phyloP scores from a whole-genome alignment of 345 rosid genomes.

The Raphanus sativus region DNA sequence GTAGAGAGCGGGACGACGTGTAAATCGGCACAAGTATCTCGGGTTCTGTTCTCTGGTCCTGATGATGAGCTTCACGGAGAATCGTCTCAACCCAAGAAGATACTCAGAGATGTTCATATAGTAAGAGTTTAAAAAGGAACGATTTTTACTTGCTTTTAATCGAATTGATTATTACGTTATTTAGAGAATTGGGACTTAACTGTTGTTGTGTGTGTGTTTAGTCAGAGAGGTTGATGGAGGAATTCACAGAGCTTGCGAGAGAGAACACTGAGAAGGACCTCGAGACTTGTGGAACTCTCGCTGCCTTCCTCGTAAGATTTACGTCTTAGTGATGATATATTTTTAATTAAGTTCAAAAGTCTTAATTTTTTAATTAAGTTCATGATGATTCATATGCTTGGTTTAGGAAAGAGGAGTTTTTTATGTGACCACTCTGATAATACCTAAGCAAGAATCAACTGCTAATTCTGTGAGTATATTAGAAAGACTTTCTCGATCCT shows the following conservation, averaged over 20 bases:
- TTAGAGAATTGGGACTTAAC: not conserved
- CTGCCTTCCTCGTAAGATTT: constrained; percentile 72
- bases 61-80: constrained; percentile 38
- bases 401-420: constrained; percentile 65
- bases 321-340: constrained; percentile 1
- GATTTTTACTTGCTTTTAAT: not conserved
- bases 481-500: constrained; percentile 21
- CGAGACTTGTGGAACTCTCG: constrained; percentile 89
- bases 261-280: constrained; percentile 84
- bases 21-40: constrained; percentile 51
- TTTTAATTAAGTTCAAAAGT: not conserved
- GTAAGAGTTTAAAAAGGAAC: constrained; percentile 45
- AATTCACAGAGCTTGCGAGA: constrained; percentile 80
- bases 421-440: constrained; percentile 82
- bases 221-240: constrained; percentile 74
- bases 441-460: constrained; percentile 91
- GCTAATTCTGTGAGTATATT: constrained; percentile 71
- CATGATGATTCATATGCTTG: constrained; percentile 5
- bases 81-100: constrained; percentile 33
- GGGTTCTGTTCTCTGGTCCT: constrained; percentile 38
- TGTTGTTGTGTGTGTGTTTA: constrained; percentile 18
- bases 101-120: constrained; percentile 68
- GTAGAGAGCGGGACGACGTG: constrained; percentile 48
- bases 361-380: not conserved
- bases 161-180: not conserved